These are phyloP conservation scores for Trichophyton mentagrophytes DNA, from an alignment of 2,329 filamentous ascomycete genomes.

Conservation along the genomic window DNA sequence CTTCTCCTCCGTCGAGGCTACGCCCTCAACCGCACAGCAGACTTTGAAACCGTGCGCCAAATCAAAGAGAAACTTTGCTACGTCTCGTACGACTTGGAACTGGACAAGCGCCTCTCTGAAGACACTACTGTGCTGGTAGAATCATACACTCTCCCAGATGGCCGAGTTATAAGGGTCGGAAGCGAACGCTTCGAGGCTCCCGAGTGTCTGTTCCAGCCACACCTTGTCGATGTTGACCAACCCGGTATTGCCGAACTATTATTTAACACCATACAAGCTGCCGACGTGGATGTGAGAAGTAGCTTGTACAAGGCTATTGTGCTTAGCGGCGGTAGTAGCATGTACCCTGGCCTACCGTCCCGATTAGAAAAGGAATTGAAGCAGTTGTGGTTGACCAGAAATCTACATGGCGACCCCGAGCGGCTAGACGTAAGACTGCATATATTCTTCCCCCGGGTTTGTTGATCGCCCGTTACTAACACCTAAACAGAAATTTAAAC, in stretches of 20 bases:
- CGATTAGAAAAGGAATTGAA: constrained; percentile 96
- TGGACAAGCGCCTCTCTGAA: constrained; percentile 91
- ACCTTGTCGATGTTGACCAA: constrained; percentile 94
- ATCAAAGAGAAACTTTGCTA: constrained; percentile 99
- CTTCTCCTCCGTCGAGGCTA: constrained; percentile 88
- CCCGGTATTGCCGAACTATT: constrained; percentile 93
- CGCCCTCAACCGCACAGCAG: constrained; percentile 91
- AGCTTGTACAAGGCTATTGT: constrained; percentile 97
- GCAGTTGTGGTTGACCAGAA: constrained; percentile 91
- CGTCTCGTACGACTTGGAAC: constrained; percentile 91
- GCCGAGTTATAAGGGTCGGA: constrained; percentile 87
- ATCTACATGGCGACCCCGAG: constrained; percentile 83
- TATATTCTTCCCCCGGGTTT: not conserved
- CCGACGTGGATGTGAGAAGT: constrained; percentile 86
- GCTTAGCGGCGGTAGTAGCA: constrained; percentile 89
- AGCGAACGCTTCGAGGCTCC: constrained; percentile 96
- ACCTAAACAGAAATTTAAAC: constrained; percentile 79
- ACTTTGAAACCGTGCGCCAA: constrained; percentile 96
- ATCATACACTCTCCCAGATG: constrained; percentile 93
- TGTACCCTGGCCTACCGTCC: constrained; percentile 94
- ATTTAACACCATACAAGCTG: constrained; percentile 96
- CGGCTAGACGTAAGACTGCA: constrained; percentile 51
- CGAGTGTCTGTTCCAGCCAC: constrained; percentile 96
- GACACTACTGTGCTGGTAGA: constrained; percentile 96
- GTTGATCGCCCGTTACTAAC: not conserved